Evolutionary conservation across 306 rosid genomes (phyloP).

Genomic region (Quercus wislizeni): DNA sequence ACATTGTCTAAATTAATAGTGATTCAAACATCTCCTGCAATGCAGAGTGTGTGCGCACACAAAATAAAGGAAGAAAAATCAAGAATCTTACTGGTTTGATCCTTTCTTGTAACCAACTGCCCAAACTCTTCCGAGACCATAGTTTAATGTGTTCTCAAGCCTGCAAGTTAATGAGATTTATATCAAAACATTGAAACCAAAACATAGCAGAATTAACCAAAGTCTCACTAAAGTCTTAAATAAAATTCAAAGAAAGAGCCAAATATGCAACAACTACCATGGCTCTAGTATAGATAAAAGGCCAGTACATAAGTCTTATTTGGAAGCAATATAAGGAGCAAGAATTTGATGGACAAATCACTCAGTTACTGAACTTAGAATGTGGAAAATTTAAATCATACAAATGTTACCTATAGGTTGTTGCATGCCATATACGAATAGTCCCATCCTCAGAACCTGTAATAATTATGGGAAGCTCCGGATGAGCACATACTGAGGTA

Average conservation of each 20-base stretch:
- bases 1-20: neutral
- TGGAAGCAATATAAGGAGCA: too few species aligned
- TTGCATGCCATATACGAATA: conserved; percentile 28
- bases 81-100: conserved; percentile 28
- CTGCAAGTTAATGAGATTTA: conserved; percentile 13
- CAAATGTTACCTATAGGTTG: conserved; percentile 19
- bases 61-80: neutral
- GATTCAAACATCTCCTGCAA: neutral
- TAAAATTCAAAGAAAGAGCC: too few species aligned
- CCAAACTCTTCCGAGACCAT: conserved; percentile 42
- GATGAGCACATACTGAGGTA: conserved; percentile 29
- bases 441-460: conserved; percentile 44
- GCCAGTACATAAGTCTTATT: too few species aligned
- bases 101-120: conserved; percentile 32
- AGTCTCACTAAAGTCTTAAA: neutral
- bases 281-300: neutral
- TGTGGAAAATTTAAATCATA: neutral
- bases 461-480: conserved; percentile 36
- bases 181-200: neutral
- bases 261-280: neutral
- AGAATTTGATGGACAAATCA: too few species aligned
- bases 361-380: neutral
- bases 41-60: neutral
- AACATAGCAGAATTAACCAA: neutral
- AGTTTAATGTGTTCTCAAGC: conserved; percentile 26